Base-by-base conservation (phyloP, 208 protist species). In the Zelonia costaricensis region DNA sequence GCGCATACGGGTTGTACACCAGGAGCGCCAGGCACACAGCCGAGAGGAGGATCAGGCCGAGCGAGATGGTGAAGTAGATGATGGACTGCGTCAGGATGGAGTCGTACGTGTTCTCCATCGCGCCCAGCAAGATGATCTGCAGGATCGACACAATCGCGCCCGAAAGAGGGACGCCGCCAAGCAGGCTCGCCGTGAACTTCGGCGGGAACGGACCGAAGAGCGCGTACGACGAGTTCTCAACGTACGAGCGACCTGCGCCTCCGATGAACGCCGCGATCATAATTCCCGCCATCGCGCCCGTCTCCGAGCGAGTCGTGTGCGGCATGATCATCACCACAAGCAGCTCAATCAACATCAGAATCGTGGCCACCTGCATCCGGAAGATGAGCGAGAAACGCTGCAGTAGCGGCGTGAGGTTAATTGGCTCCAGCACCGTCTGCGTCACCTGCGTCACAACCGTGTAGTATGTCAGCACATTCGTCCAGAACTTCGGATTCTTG, bases 211-310 rank as follows among this genome's bases (percentile, higher is more conserved):
- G 64, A 18, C 74, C 84, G 40, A 74, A 86, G 10, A 97, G 59
- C 33, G 86, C 86, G 55, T 91, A 95, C n/a, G 74, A 63, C 33
- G 79, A 84, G 31, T 82, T 80, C 49, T 94, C 82, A 54, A 86
- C 79, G 57, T 88, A 83, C 22, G 80, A 78, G 12, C 74, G 78
- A 13, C 59, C 74, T 3, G 80, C 42, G 27, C 84, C 84, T 25
- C 62, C 69, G 7, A 86, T 39, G 53, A 88, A 70, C 28, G 56
- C 69, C 9, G 69, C 58, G 4, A 82, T 9, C 27, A 95, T 68
- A 12, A 88, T 56, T 6, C 83, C 69, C 4, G 46, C 60, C 23
- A 93, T 82, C 10, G 79, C 82, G 44, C 57, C 64, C 0, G 25
- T 62, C 44, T 77, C 57, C 20, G 65, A 63, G 33, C 44, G 52